phyloP scores from a whole-genome alignment of 176 grass and related monocot genomes.

The Pontederia crassipes region DNA sequence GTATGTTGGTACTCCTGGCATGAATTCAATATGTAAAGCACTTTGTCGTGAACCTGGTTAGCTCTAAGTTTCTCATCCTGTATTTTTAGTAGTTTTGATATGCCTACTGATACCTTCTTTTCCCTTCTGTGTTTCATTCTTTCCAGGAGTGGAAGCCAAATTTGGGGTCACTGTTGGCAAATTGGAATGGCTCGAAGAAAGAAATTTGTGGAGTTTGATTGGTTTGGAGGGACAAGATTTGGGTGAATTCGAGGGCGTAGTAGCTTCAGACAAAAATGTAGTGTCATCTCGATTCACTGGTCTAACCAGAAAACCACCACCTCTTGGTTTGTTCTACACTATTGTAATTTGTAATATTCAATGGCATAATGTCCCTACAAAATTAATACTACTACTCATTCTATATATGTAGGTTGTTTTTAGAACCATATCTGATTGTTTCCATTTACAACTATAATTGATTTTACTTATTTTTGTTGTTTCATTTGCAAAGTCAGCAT shows the following conservation, averaged over 20 bases:
- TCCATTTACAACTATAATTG: no score
- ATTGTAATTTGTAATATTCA: constrained; percentile 4
- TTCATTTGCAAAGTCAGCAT: no score
- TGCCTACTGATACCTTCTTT: not conserved
- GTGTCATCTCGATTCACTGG: constrained; percentile 56
- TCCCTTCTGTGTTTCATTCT: constrained; percentile 4
- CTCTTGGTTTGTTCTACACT: constrained; percentile 54
- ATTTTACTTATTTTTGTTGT: no score
- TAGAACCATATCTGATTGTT: no score
- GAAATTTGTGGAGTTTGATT: constrained; percentile 60
- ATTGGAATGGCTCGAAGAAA: constrained; percentile 63
- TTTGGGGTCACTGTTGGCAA: constrained; percentile 78
- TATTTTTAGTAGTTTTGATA: not conserved
- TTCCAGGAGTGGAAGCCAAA: constrained; percentile 63
- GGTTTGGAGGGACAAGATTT: constrained; percentile 69
- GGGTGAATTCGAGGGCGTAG: constrained; percentile 65
- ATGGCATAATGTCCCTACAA: not conserved
- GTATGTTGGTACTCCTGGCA: constrained; percentile 73
- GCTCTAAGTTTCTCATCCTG: constrained; percentile 3
- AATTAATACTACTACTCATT: no score
- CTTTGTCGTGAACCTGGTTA: constrained; percentile 68
- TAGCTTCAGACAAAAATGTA: constrained; percentile 70
- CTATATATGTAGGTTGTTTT: no score
- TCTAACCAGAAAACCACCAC: constrained; percentile 53
- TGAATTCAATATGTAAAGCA: constrained; percentile 92